Percentiles rank a stretch among this genome's conserved stretches.
Evolutionary conservation across 2,329 filamentous ascomycete genomes (phyloP).

Genomic region (Berkeleyomyces rouxiae): DNA sequence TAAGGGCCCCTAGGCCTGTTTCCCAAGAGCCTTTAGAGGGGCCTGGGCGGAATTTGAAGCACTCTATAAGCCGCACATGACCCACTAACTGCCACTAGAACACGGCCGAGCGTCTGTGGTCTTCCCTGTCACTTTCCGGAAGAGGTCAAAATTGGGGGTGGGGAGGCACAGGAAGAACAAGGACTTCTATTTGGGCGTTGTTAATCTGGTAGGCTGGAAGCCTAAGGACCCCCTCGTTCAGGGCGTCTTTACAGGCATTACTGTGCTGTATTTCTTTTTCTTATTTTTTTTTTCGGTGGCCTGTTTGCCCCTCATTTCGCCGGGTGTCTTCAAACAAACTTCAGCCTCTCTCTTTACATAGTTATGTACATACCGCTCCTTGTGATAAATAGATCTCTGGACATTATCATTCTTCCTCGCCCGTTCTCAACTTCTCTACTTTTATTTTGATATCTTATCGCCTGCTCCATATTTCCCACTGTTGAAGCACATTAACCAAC

Average conservation of each 20-base stretch:
- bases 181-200: not conserved
- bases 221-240: not conserved
- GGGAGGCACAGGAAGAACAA: not conserved
- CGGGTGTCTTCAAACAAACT: not conserved
- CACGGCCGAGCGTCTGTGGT: not conserved
- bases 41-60: not conserved
- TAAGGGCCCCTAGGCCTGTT: not conserved
- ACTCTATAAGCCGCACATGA: not conserved
- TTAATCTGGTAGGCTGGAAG: not conserved
- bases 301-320: not conserved
- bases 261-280: not conserved
- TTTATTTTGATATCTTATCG: not conserved
- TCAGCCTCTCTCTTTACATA: not conserved
- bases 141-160: not conserved
- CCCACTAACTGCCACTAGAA: not conserved
- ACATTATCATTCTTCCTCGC: not conserved
- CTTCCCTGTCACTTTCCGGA: not conserved
- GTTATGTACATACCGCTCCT: too few relatives aligned
- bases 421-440: not conserved
- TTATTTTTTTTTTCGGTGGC: not conserved
- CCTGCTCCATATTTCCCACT: not conserved
- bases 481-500: too few relatives aligned
- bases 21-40: not conserved
- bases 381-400: too few relatives aligned
- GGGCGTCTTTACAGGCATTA: not conserved